A percentile compares a stretch with the other conserved stretches of the same genome.
Evolutionary conservation across 352 stramenopile genomes (phyloP).

Genomic region (Globisporangium abappressorium): DNA sequence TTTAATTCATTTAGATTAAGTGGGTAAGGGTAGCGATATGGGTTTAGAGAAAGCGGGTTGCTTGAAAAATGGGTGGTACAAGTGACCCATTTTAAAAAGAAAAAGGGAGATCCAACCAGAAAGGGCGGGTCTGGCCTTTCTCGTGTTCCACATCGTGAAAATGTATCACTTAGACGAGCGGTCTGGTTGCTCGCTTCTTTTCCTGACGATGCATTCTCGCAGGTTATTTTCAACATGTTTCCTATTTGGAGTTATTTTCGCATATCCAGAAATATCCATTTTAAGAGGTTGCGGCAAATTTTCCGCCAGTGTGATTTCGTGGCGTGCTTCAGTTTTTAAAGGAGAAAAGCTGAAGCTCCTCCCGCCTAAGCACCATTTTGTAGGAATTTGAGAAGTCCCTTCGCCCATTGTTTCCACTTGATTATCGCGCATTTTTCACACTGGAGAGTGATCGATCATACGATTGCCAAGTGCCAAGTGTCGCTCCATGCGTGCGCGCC

Average conservation of each 20-base stretch:
- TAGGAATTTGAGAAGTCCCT: no score
- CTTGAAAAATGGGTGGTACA: neutral
- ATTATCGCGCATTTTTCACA: no score
- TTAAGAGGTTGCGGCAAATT: neutral
- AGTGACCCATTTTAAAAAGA: slow-evolving; percentile 1
- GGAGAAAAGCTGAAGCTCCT: neutral
- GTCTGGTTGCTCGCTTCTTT: neutral
- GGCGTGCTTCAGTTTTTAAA: slow-evolving; percentile 4
- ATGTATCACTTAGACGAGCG: neutral
- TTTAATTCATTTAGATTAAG: neutral
- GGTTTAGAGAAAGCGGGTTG: neutral
- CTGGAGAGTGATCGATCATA: no score
- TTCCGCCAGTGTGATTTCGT: neutral
- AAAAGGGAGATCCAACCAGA: slow-evolving; percentile 2
- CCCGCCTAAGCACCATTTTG: neutral
- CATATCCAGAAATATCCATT: neutral
- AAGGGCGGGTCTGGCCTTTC: neutral
- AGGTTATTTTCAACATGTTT: neutral
- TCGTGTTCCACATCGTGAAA: neutral
- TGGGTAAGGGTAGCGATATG: neutral
- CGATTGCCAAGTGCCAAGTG: no score
- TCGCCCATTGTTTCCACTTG: no score
- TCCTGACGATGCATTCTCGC: neutral
- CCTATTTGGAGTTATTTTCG: neutral
- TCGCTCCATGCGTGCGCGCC: neutral